Evolutionary conservation across 306 rosid species (phyloP).

Genomic region (Sesbania bispinosa): DNA sequence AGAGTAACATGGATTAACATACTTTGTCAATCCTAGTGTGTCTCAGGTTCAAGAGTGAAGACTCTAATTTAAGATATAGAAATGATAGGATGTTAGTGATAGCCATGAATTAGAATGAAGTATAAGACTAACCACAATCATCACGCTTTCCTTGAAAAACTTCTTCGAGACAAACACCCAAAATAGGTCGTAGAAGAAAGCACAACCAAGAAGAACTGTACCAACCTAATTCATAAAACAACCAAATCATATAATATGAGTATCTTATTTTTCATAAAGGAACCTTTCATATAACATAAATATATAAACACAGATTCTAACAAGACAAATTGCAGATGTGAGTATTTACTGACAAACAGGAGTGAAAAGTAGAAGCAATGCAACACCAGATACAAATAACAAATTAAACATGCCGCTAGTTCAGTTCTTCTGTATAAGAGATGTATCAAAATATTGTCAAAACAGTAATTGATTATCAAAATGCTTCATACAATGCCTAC

Average conservation of each 20-base stretch:
- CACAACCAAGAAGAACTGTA: slow-evolving; percentile 85
- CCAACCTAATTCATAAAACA: slow-evolving; percentile 65
- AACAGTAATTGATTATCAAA: not conserved
- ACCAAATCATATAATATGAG: slow-evolving; percentile 24
- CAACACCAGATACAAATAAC: not conserved
- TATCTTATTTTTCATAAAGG: slow-evolving; percentile 1
- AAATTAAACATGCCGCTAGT: not conserved
- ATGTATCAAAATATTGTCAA: not conserved
- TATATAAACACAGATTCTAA: not conserved
- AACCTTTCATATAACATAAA: not conserved
- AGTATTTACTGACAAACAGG: not conserved
- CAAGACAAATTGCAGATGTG: not conserved
- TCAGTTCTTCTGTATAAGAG: not conserved
- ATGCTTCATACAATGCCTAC: slow-evolving; percentile 16
- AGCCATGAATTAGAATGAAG: slow-evolving; percentile 1
- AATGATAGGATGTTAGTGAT: not conserved
- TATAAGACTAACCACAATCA: slow-evolving; percentile 86
- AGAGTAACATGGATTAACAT: no score
- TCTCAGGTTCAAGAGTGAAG: no score
- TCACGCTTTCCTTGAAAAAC: slow-evolving; percentile 90
- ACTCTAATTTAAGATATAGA: no score
- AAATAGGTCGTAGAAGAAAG: slow-evolving; percentile 83
- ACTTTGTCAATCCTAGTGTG: no score
- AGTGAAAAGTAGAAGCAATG: slow-evolving; percentile 9
- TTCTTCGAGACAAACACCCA: slow-evolving; percentile 91